Base-by-base conservation (phyloP, 176 grass and related monocot species). In the Melocanna baccifera region DNA sequence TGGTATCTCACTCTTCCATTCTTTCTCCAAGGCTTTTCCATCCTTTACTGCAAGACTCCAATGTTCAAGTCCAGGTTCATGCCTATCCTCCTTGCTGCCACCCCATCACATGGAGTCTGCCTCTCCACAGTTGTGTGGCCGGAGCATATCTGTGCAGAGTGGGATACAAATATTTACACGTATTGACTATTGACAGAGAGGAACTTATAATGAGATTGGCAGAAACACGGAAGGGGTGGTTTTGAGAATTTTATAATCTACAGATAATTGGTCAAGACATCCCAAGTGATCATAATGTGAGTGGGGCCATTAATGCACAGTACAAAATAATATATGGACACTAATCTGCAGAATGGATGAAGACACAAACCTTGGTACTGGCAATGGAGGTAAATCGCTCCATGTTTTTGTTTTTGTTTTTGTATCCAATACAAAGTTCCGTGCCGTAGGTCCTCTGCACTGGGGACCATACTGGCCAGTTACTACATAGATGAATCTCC, bases 361-460 rank as follows among this genome's bases (percentile, higher is more conserved):
- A 6, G 19, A 10, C 57, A 76, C 20, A 75, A 66, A 98, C 96
- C 96, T 98, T 70, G 91, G 96, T 71, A 90, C 91, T 64, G 96
- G 96, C 67, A 98, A 72, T 52, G 91, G 65, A 84, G 89, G 96
- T 59, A 98, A 87, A 87, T 94, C 93, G 45, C 32, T 69, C 96
- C 96, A 98, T 78, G 87, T 76, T 91, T 93, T 98, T 62, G 77
- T 76, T 91, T 93, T 98, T 62, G 77, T 98, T 75, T 83, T 69
- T 19, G 91, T 91, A 73, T 95, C 96, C 85, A 98, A 77, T 32
- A 98, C 96, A 78, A 98, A 95, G 87, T 93, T 98, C 51, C 69
- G 81, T 62, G 89, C 89, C 70, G 96, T 98, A 66, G 96, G 93
- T 19, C 93, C 93, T 82, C 90, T 92, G 77, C 93, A 95, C 72